Base-by-base conservation (phyloP, 2,329 filamentous ascomycete genomes). In the Rachicladosporium sp. region DNA sequence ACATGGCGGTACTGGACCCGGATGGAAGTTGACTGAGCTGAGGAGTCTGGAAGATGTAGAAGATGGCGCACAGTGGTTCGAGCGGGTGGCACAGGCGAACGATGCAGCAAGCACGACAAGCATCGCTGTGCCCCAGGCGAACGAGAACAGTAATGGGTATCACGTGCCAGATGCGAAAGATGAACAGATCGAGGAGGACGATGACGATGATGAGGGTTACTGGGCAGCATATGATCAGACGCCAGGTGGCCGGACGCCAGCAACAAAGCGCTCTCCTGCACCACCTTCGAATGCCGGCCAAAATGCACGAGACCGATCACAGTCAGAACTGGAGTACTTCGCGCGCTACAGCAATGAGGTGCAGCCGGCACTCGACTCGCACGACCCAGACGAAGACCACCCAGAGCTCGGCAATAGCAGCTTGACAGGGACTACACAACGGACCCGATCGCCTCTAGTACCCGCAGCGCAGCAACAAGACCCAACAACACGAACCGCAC, bases 141-240 rank as follows among this genome's bases (percentile, higher is more conserved):
- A 43, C 31, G 15, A 52, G 53, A 12, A 56, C 53, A 37, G 43
- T 5, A 13, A 12, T n/a, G 12, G 31, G 11, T 27, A 42, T n/a
- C 31, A 38, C 31, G 21, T 31, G 12, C 6, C 10, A 23, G 30
- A 41, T 10, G 7, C 29, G 6, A 50, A 27, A 12, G 46, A 47
- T 7, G 40, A 45, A 9, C 36, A 51, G 13, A 39, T 50, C 29
- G 55, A 60, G 35, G 38, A 70, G 1, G 74, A 78, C 1, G 76
- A 77, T 0, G 79, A 82, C 15, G 80, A 82, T 23, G 80, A 86
- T 45, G 81, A 84, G 47, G 79, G 78, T 50, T 89, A 89, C 59
- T 89, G 83, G 83, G 80, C 76, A 27, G 73, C 76, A 44, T 88
- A 89, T 57, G 82, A 85, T 55, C 73, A 74, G 19, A 84, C 80